Percentiles rank a stretch among this genome's conserved stretches.
phyloP scores from a whole-genome alignment of 768 basidiomycete genomes.

The Mrakia hoshinonis region DNA sequence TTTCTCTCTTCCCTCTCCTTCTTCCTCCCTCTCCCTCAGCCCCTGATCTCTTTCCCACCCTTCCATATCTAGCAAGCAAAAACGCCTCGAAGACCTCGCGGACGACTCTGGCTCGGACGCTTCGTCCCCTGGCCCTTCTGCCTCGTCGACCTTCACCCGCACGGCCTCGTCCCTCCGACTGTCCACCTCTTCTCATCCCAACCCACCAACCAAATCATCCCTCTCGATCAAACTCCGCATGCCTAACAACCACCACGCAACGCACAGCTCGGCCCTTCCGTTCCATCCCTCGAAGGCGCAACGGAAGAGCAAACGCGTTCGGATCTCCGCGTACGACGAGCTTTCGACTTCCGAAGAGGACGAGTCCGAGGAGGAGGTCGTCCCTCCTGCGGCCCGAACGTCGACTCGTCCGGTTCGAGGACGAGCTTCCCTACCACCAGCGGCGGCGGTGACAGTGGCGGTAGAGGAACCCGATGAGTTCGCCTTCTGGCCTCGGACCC shows the following conservation, averaged over 20 bases:
- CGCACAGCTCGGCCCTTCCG: not conserved
- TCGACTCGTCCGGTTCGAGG: too few species aligned
- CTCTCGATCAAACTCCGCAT: constrained; percentile 5
- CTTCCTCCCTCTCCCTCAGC: not conserved
- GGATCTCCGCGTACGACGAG: too few species aligned
- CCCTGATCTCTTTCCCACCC: not conserved
- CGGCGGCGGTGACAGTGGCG: too few species aligned
- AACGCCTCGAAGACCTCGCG: not conserved
- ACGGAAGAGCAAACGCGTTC: not conserved
- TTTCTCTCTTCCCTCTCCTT: not conserved
- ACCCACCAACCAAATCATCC: not conserved
- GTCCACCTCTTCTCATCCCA: not conserved
- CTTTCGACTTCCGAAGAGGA: too few species aligned
- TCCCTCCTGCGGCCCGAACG: too few species aligned
- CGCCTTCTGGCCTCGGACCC: too few species aligned
- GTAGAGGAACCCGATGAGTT: too few species aligned
- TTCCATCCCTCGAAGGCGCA: not conserved
- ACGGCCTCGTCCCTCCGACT: not conserved
- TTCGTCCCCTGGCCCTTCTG: not conserved
- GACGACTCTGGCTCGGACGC: constrained; percentile 10
- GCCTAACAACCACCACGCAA: not conserved
- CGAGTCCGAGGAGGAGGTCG: too few species aligned
- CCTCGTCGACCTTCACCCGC: not conserved
- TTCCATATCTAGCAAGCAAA: constrained; percentile 18
- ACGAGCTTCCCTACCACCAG: too few species aligned